phyloP scores from a whole-genome alignment of 2,329 filamentous ascomycete species.

The Chrysoporthe austroafricana region DNA sequence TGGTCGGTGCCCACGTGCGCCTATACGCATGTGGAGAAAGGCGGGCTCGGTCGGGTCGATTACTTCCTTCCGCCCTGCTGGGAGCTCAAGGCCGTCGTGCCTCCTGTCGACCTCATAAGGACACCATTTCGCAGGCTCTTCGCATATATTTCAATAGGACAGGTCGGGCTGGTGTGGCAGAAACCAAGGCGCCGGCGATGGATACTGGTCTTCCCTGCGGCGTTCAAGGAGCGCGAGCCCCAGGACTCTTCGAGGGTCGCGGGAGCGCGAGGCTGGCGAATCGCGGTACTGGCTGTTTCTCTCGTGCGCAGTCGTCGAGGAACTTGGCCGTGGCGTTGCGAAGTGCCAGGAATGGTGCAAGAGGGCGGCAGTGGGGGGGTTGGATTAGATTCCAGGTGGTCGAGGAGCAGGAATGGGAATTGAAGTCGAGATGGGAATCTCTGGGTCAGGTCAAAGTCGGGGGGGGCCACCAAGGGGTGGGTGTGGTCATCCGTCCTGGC shows the following conservation, averaged over 20 bases:
- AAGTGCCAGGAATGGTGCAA: slow-evolving; percentile 1
- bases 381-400: background rate
- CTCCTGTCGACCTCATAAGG: slow-evolving; percentile 21
- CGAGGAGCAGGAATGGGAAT: slow-evolving; percentile 5
- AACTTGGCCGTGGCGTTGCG: background rate
- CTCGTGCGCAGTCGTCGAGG: background rate
- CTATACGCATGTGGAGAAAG: slow-evolving; percentile 15
- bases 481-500: slow-evolving; percentile 2
- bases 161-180: background rate
- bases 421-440: slow-evolving; percentile 19
- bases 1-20: background rate
- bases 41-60: slow-evolving; percentile 16
- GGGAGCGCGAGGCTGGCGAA: no score
- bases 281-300: no score
- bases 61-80: slow-evolving; percentile 18
- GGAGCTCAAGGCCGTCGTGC: slow-evolving; percentile 22
- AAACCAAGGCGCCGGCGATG: no score
- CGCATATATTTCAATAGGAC: background rate
- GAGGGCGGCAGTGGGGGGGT: background rate
- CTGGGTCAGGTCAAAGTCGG: slow-evolving; percentile 3
- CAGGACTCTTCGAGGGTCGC: no score
- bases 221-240: background rate
- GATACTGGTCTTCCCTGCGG: background rate
- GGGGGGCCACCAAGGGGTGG: background rate
- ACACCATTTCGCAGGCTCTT: slow-evolving; percentile 15